Percentiles rank a stretch among this genome's conserved stretches.
phyloP scores from a whole-genome alignment of 805 yeast genomes.

The Ogataea nonfermentans region DNA sequence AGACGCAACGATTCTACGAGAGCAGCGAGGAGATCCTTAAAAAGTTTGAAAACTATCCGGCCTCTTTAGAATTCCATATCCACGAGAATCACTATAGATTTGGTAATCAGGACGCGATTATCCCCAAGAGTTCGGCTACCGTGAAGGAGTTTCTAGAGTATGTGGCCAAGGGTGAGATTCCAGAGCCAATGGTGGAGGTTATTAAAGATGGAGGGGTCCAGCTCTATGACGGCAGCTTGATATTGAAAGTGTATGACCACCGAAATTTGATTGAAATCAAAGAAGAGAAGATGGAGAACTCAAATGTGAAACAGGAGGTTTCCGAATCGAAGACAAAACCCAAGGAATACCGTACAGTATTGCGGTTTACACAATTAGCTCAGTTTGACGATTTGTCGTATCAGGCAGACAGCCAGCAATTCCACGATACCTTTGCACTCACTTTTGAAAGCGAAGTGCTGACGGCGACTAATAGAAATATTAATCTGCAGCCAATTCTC shows the following conservation, averaged over 20 bases:
- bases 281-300: conserved; percentile 8
- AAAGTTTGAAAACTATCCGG: conserved; percentile 73
- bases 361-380: conserved; percentile 78
- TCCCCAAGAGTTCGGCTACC: conserved; percentile 76
- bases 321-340: conserved; percentile 43
- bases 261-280: conserved; percentile 42
- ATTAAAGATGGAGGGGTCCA: conserved; percentile 81
- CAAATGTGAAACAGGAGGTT: conserved; percentile 2
- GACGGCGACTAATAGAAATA: conserved; percentile 71
- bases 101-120: conserved; percentile 84
- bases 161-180: conserved; percentile 79
- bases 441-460: conserved; percentile 88
- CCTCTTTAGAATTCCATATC: conserved; percentile 85
- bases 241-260: conserved; percentile 85
- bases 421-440: conserved; percentile 75
- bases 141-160: conserved; percentile 77
- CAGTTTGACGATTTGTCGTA: conserved; percentile 81
- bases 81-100: conserved; percentile 89
- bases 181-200: conserved; percentile 86
- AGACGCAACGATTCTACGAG: conserved; percentile 60
- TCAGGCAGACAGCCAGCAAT: conserved; percentile 75
- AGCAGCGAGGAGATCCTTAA: conserved; percentile 69
- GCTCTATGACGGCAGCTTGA: conserved; percentile 87
- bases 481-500: conserved; percentile 70
- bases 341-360: conserved; percentile 69